Conservation (phyloP, 257 asterid genomes). For the Prunella vulgaris region DNA sequence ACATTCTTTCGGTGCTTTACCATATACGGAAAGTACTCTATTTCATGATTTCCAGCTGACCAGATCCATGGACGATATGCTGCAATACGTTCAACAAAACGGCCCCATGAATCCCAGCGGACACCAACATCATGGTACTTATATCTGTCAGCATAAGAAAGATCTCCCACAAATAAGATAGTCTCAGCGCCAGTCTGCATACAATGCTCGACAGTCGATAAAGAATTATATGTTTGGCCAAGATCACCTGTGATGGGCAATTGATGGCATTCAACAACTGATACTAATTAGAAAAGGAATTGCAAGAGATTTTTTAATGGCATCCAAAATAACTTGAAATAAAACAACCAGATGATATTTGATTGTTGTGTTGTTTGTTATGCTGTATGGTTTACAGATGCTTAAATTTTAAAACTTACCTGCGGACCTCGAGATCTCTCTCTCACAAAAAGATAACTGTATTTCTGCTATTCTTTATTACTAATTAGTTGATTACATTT, state of each 20-base stretch:
- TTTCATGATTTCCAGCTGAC: conserved; percentile 95
- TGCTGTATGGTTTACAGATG: neutral
- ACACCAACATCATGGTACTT: conserved; percentile 73
- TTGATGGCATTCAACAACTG: conserved; percentile 1
- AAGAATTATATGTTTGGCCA: conserved; percentile 96
- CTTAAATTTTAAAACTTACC: neutral
- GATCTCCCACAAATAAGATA: conserved; percentile 91
- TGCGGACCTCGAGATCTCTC: neutral
- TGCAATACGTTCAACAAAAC: conserved; percentile 68
- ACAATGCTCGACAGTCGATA: conserved; percentile 78
- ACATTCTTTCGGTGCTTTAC: conserved; percentile 40
- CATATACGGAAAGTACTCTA: conserved; percentile 85
- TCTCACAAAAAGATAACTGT: neutral
- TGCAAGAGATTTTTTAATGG: neutral
- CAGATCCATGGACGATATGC: conserved; percentile 96
- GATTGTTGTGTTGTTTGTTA: neutral
- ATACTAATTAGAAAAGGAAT: neutral
- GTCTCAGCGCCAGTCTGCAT: conserved; percentile 65
- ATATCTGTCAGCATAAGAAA: conserved; percentile 94
- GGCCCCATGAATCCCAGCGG: conserved; percentile 99
- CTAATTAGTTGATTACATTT: neutral
- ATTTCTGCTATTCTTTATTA: neutral
- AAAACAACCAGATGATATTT: neutral
- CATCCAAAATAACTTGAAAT: neutral
- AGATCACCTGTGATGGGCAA: conserved; percentile 72